Conservation (phyloP, 768 basidiomycete genomes). For the Piloderma croceum region DNA sequence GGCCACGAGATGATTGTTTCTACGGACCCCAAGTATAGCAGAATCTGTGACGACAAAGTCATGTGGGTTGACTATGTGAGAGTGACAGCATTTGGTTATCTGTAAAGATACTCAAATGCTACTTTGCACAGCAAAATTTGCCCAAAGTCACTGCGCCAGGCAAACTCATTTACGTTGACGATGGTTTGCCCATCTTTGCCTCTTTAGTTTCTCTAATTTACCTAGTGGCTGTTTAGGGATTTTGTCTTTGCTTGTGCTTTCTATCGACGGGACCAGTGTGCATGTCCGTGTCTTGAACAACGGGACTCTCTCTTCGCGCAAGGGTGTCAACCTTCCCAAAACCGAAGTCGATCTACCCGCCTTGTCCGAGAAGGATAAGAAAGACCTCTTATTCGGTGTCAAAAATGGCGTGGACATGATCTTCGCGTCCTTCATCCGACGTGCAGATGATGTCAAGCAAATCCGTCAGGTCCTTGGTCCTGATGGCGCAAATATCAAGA, state of each 20-base stretch:
- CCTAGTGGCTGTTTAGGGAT: conserved; percentile 46
- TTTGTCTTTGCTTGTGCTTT: conserved; percentile 86
- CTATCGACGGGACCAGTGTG: conserved; percentile 77
- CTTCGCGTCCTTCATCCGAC: conserved; percentile 98
- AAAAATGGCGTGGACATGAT: conserved; percentile 99
- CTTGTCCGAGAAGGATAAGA: conserved; percentile 97
- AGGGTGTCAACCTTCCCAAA: conserved; percentile 99
- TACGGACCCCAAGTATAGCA: conserved; percentile 75
- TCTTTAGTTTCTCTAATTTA: not conserved
- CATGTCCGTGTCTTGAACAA: conserved; percentile 86
- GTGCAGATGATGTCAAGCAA: conserved; percentile 88
- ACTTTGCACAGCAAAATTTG: conserved; percentile 63
- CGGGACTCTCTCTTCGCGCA: conserved; percentile 89
- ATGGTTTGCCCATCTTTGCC: conserved; percentile 48
- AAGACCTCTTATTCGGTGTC: conserved; percentile 89
- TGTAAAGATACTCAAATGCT: no score
- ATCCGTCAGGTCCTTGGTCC: conserved; percentile 92
- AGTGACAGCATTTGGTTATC: conserved; percentile 15
- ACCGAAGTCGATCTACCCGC: conserved; percentile 97
- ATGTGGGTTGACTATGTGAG: conserved; percentile 93
- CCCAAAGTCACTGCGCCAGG: conserved; percentile 96
- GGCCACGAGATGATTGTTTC: conserved; percentile 93
- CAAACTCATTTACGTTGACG: conserved; percentile 96
- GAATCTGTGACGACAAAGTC: conserved; percentile 74
- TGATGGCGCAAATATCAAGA: conserved; percentile 93